Evolutionary conservation across 331 rosid species (phyloP), one percentile per base, ranked within the genome.

Genomic region (Acacia pycnantha): DNA sequence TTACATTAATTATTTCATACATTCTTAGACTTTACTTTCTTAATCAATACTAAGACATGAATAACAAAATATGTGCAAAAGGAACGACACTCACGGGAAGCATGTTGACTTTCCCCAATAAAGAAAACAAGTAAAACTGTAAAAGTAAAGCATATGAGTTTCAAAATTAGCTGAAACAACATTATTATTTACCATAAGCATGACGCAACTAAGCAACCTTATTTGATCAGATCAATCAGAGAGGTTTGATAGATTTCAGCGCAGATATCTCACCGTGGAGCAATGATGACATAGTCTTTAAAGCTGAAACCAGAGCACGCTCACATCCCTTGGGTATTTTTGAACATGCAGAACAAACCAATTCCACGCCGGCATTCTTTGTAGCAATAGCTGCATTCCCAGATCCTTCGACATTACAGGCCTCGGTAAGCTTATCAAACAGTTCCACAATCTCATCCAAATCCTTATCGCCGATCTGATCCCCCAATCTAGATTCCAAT

Each of bases 381-480:
- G 94, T 76, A 0, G 97, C 97, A 79, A 96, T 87, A 16, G 97
- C 91, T 0, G 89, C 90, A 86, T 93, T 90, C 29, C 83, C 92
- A 27, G 90, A 87, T 50, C 88, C 92, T 47, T 83, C 77, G 10
- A 66, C 80, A 11, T 47, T 64, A 64, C 97, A 93, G 48, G 90
- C 75, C 67, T 87, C 90, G 3, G 72, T 54, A 8, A 93, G 88
- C 37, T 76, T 75, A 61, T 88, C 85, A 24, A 93, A 80, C 69
- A 78, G 84, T 53, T 68, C 79, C 29, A 61, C 90, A 26, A 85
- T 21, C 72, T 77, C 88, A 22, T 80, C 82, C 68, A 84, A 77
- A 54, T 61, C 59, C 47, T 72, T 69, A 14, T 51, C 83, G 3
- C 15, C 22, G 19, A 78, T 69, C 48, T 29, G 83, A 81, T 81